These are phyloP conservation scores for Salix exigua DNA, from an alignment of 345 rosid species.

Conservation along the genomic window DNA sequence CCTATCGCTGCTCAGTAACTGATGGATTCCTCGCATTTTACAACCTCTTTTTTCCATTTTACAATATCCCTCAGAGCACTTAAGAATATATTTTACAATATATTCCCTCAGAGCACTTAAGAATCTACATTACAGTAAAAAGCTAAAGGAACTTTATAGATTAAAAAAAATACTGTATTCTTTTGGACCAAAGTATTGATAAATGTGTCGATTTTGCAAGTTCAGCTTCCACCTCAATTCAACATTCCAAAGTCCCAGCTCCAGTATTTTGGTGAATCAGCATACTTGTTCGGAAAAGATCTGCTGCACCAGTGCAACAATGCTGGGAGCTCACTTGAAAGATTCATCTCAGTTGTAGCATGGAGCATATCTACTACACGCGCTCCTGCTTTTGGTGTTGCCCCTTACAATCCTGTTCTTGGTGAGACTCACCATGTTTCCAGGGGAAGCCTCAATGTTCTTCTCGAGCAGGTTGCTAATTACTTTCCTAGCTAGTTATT, in stretches of 20 bases:
- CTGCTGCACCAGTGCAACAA: constrained; percentile 43
- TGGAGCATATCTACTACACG: constrained; percentile 71
- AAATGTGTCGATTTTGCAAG: neutral
- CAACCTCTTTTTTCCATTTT: no score
- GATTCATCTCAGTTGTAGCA: constrained; percentile 50
- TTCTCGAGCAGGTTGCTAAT: constrained; percentile 56
- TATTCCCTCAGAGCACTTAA: no score
- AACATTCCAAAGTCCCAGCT: constrained; percentile 84
- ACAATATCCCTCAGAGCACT: no score
- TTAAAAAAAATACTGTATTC: no score
- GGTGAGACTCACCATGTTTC: constrained; percentile 96
- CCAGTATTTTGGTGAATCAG: constrained; percentile 65
- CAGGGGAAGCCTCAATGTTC: constrained; percentile 53
- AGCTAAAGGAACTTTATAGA: no score
- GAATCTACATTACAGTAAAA: no score
- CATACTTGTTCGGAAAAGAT: constrained; percentile 46
- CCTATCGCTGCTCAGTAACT: neutral
- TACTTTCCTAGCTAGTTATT: neutral
- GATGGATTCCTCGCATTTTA: no score
- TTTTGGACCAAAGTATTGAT: neutral
- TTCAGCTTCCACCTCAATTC: constrained; percentile 68
- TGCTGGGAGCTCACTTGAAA: constrained; percentile 44
- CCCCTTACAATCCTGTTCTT: constrained; percentile 77
- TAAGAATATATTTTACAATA: no score
- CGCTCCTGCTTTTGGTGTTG: constrained; percentile 55